Base-by-base conservation (phyloP, 768 basidiomycete genomes). In the Rhodotorula kratochvilovae region DNA sequence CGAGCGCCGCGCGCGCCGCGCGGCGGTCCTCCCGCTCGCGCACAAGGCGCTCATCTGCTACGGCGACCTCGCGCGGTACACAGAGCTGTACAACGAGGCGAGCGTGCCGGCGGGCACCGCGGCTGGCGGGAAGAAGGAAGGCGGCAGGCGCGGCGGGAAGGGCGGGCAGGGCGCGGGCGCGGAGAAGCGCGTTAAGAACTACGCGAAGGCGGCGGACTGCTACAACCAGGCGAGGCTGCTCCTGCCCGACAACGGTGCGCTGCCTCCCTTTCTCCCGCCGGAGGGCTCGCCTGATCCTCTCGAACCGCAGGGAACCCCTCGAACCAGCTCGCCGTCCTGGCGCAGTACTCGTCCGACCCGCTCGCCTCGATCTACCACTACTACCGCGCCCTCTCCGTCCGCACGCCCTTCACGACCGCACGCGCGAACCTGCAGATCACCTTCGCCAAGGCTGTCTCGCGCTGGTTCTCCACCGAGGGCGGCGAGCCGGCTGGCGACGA, bases 301-400 rank as follows among this genome's bases (percentile, higher is more conserved):
- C 39, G n/a, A n/a, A 6, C 16, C 29, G 31, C 63, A 72, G 81
- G 82, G 15, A 94, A 97, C 77, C 86, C 96, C 1, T 95, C 90
- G 29, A 95, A 98, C 79, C 96, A 98, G 80, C 87, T 98, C 29
- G 96, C 95, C 8, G 94, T 97, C 70, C 85, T 97, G 43, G 86
- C 92, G 5, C 87, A 89, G 10, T 94, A 96, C 80, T 84, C 89
- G 76, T 85, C 85, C 71, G 92, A 98, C 80, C 83, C 85, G n/a
- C 92, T 95, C 77, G 81, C 83, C 43, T 88, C 90, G 42, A 82
- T 91, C 16, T 85, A 90, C 62, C 89, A 92, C 80, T 95, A 97
- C 80, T 93, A 93, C 79, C 88, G 92, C 42, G 90, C 95, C 3
- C 83, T 98, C 21, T 94, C 92, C 77, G 90, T 92, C 46, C 85